phyloP scores from a whole-genome alignment of 1,284 basidiomycete genomes.

The Thecaphora thlaspeos region DNA sequence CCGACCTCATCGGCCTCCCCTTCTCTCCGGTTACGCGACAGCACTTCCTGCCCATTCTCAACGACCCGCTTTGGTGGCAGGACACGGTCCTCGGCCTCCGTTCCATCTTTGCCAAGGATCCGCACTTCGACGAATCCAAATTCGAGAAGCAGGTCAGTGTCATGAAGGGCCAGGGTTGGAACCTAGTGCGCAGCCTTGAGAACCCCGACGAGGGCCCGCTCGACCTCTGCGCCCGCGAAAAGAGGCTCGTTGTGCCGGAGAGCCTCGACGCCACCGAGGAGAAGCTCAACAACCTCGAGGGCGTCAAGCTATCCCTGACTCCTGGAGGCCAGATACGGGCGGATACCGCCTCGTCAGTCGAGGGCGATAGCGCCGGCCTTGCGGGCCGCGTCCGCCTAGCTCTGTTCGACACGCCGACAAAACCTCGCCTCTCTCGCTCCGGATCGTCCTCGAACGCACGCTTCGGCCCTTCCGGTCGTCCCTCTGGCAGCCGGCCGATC shows the following conservation, averaged over 20 bases:
- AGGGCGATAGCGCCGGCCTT: too few relatives aligned
- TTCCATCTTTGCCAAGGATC: constrained; percentile 75
- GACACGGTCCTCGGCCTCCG: constrained; percentile 76
- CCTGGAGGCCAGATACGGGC: constrained; percentile 4
- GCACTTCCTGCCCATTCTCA: constrained; percentile 77
- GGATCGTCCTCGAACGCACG: neutral
- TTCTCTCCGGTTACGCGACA: constrained; percentile 72
- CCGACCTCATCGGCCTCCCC: constrained; percentile 72
- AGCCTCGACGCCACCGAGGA: constrained; percentile 9
- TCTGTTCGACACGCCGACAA: neutral
- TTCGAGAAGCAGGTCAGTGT: constrained; percentile 78
- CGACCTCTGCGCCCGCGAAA: constrained; percentile 53
- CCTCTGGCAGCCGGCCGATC: constrained; percentile 12
- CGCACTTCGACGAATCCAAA: constrained; percentile 62
- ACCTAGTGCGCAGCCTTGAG: constrained; percentile 77
- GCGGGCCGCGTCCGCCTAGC: too few relatives aligned
- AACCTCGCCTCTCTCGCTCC: neutral
- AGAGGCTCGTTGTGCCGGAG: constrained; percentile 45
- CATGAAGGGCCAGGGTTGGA: constrained; percentile 87
- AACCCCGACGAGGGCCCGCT: constrained; percentile 65
- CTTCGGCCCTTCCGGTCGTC: neutral
- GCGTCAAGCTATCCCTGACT: constrained; percentile 11
- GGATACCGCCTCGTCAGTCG: neutral
- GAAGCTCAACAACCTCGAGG: constrained; percentile 9
- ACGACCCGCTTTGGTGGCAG: constrained; percentile 84